Evolutionary conservation across 139 green algal genomes (phyloP), one percentile per base, ranked within the genome.

Genomic region (Ulvella scutata): DNA sequence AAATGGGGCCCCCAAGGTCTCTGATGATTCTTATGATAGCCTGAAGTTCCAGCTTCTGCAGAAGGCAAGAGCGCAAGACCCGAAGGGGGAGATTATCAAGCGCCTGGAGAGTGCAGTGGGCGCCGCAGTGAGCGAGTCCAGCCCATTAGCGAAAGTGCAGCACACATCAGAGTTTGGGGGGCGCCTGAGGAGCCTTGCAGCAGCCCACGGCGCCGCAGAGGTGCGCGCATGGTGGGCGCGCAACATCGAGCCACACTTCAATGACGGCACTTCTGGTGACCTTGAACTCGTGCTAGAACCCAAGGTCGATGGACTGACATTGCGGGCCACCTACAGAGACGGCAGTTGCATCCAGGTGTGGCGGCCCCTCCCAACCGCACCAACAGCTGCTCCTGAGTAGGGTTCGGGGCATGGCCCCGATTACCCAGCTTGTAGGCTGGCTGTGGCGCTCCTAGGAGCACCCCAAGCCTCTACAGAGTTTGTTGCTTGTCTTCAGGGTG

Each of bases 231-330:
- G 75, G 79, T 61, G 26, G 28, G 35, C 9, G 10, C 43, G 43
- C 9, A 33, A 75, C 38, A 40, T 21, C 13, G 51, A 59, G 37
- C 37, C 40, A 13, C 40, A 59, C 40, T 59, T 59, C 35, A 44
- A 43, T 36, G 38, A 0, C 75, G 34, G 74, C 72, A 20, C 40
- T 43, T 23, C 74, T 3, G 10, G 43, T 10, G 13, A 37, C 3
- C 33, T 80, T 20, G 37, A 51, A 0, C 85, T 81, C 80, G 74
- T 81, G 29, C 73, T 86, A 23, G 85, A 89, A 76, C 85, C 85
- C 3, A 89, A 89, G 43, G 77, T 89, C 13, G 85, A 89, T 75
- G 85, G 85, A 20, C 81, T 89, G 36, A 81, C 85, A 3, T 31
- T 85, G 60, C 75, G 79, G 0, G 62, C 79, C 26, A 7, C 78